Percentiles rank a stretch among this genome's conserved stretches.
Evolutionary conservation across 1,284 basidiomycete genomes (phyloP).

Genomic region (Rhodotorula sp.): DNA sequence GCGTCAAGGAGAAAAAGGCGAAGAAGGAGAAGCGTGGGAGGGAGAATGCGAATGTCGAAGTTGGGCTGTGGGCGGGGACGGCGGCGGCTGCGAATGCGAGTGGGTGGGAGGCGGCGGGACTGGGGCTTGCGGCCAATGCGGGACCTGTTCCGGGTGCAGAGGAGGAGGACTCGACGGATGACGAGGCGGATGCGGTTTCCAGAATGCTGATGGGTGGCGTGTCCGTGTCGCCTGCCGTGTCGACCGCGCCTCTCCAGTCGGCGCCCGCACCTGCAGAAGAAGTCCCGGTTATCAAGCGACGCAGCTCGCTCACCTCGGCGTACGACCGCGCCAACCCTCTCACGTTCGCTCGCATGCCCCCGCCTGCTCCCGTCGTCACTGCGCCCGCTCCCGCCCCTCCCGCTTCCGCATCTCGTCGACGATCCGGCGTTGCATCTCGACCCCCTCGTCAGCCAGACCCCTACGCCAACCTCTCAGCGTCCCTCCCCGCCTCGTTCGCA

Average conservation of each 20-base stretch:
- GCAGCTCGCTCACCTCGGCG: conserved; percentile 3
- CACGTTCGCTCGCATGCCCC: background rate
- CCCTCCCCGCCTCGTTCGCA: background rate
- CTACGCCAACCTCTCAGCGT: background rate
- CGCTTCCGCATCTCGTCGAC: background rate
- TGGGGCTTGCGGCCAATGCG: background rate
- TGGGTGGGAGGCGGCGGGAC: background rate
- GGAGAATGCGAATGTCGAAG: background rate
- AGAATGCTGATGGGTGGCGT: conserved; percentile 5
- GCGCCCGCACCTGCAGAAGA: background rate
- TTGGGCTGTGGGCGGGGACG: background rate
- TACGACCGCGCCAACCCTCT: conserved; percentile 9
- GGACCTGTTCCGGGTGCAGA: background rate
- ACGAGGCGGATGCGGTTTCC: conserved; percentile 5
- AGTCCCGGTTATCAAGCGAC: background rate
- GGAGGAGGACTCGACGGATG: background rate
- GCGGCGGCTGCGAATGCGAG: background rate
- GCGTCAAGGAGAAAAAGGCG: background rate
- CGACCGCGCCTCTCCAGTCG: background rate
- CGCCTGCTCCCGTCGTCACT: background rate
- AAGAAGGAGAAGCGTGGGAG: background rate
- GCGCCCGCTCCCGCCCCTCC: no score
- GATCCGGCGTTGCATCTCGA: no score
- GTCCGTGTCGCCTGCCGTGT: background rate
- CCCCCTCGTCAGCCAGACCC: background rate